Evolutionary conservation across 768 basidiomycete species (phyloP).

Genomic region (Suillus tomentosus): DNA sequence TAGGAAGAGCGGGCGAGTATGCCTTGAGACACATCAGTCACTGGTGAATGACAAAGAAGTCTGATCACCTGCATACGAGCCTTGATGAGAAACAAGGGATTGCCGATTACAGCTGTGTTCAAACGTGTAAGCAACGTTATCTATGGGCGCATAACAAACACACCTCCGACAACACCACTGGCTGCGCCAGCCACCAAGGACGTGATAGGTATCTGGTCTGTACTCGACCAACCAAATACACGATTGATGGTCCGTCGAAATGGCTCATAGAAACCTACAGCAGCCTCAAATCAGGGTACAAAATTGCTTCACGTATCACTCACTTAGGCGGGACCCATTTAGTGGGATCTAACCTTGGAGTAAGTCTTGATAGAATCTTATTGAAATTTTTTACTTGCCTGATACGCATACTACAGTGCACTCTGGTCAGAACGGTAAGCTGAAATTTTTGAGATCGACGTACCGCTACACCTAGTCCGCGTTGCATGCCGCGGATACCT

Average conservation of each 20-base stretch:
- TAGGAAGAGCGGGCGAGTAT: conserved; percentile 91
- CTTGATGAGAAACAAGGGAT: conserved; percentile 93
- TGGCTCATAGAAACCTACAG: conserved; percentile 94
- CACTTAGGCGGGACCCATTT: conserved; percentile 89
- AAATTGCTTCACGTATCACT: background rate
- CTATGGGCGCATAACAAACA: conserved; percentile 19
- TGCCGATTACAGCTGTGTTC: conserved; percentile 68
- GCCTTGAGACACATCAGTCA: conserved; percentile 51
- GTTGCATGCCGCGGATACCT: conserved; percentile 88
- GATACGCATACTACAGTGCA: conserved; percentile 76
- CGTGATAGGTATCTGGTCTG: conserved; percentile 71
- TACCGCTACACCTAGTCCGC: conserved; percentile 90
- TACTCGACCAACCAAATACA: conserved; percentile 60
- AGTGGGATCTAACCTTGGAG: conserved; percentile 66
- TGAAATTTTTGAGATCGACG: conserved; percentile 29
- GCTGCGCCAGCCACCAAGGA: conserved; percentile 85
- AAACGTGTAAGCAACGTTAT: background rate
- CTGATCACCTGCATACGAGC: conserved; percentile 87
- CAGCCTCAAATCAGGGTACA: conserved; percentile 20
- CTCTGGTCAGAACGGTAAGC: conserved; percentile 15
- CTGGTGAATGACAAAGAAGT: background rate
- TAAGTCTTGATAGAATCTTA: background rate
- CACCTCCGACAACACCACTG: conserved; percentile 91
- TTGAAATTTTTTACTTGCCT: conserved; percentile 51
- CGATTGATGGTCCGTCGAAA: conserved; percentile 73